Base-by-base conservation (phyloP, 306 rosid species). In the Malus sieversii region DNA sequence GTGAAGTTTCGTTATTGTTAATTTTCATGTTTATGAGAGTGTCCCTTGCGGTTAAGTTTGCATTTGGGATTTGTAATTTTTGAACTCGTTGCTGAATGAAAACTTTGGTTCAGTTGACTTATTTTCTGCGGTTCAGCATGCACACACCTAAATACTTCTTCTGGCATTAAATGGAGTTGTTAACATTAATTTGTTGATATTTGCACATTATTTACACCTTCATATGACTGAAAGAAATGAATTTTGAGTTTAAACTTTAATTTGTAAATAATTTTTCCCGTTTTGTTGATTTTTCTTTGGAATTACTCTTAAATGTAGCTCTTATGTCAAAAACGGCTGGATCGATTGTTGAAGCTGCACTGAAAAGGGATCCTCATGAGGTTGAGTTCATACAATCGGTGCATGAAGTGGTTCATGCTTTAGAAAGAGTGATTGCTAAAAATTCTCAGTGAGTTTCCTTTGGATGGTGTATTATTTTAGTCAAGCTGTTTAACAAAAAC, bases 301-400 rank as follows among this genome's bases (percentile, higher is more conserved):
- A 44, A 72, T 82, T 83, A 45, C 76, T 85, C 75, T 78, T 72
- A 65, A 83, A 70, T 87, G 86, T 86, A 93, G 97, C 93, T 72
- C 89, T 90, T 77, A 88, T 93, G 93, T 93, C 92, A 71, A 93
- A 93, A 86, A 86, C 97, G 77, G 98, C 97, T 69, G 98, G 96
- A 80, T 91, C 98, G 46, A 91, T 93, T 64, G 90, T 93, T 79
- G 98, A 93, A 85, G 97, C 98, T 57, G 89, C 90, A 19, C 87
- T 93, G 35, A 93, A 89, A 88, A 93, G 97, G 85, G 98, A 93
- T 81, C 98, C 98, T 77, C 93, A 91, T 58, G 98, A 93, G 87
- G 80, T 74, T 73, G 98, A 93, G 78, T 93, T 93, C 84, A 87
- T 93, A 78, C 97, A 93, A 82, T 89, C 93, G 23, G 90, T 93